Percentiles rank a stretch among this genome's conserved stretches.
Conservation (phyloP, 805 yeast species). For the Peterozyma toletana region DNA sequence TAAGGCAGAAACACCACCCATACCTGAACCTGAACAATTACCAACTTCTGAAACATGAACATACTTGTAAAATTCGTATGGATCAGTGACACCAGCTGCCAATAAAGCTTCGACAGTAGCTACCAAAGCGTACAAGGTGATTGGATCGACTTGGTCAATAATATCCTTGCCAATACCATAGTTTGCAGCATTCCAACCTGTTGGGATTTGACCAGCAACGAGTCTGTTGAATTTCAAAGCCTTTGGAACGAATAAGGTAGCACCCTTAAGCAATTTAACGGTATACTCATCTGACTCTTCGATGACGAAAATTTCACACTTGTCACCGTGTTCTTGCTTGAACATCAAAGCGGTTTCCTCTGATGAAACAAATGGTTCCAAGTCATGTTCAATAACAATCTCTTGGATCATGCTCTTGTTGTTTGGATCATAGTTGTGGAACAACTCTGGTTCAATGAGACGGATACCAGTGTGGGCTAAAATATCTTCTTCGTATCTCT, state of each 20-base stretch:
- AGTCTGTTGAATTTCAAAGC: constrained; percentile 65
- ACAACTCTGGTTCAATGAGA: constrained; percentile 91
- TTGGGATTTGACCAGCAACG: constrained; percentile 92
- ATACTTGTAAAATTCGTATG: constrained; percentile 96
- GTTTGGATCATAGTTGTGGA: constrained; percentile 90
- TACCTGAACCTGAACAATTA: constrained; percentile 99
- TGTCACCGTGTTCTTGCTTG: constrained; percentile 88
- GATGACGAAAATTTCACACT: constrained; percentile 85
- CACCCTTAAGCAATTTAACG: constrained; percentile 88
- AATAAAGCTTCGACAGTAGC: constrained; percentile 93
- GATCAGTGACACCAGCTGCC: constrained; percentile 94
- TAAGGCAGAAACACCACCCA: constrained; percentile 98
- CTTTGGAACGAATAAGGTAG: constrained; percentile 85
- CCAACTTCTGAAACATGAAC: constrained; percentile 98
- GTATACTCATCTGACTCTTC: constrained; percentile 89
- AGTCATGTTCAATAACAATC: constrained; percentile 91
- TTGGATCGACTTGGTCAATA: constrained; percentile 91
- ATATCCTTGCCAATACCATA: constrained; percentile 95
- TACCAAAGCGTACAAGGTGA: constrained; percentile 87
- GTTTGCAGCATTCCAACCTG: constrained; percentile 94
- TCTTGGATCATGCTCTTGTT: constrained; percentile 93
- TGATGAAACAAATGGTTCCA: constrained; percentile 92
- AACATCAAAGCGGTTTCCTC: constrained; percentile 94
- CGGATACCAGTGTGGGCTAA: constrained; percentile 95
- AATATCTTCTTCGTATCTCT: constrained; percentile 83